Base-by-base conservation (phyloP, 169 alveolate genomes). In the Plasmodium adleri region DNA sequence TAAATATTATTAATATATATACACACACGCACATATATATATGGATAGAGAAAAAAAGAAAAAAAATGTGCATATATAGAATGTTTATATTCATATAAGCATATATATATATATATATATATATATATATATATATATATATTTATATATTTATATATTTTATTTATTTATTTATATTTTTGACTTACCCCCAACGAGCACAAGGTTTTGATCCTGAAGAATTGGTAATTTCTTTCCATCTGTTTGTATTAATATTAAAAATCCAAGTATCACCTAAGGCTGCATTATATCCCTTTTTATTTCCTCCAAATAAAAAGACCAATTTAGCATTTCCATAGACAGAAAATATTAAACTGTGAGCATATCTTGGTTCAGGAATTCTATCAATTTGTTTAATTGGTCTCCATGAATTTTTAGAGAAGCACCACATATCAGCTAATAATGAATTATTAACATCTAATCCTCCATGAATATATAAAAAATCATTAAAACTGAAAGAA, bases 131-230 rank as follows among this genome's bases (percentile, higher is more conserved):
- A 17, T 56, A 15, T n/a, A 56, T 56, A 56, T 15, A 10, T 56
- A 6, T 9, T 9, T 54, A n/a, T 54, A 9, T 12, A n/a, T 39
- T 26, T 39, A 12, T n/a, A 24, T 74, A 2, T 0, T 56, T 49
- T 15, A 9, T 20, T 22, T 49, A 20, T 47, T 63, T 66, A 9
- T 32, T 1, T n/a, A n/a, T 9, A 43, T 62, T 26, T 76, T 32
- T 5, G 47, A n/a, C 7, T 76, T 63, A 80, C 90, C 71, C 92
- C 92, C 92, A 85, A 71, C 92, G 87, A 47, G 87, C 75, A 24
- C 92, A 66, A 63, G 92, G 92, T 10, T 70, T 85, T 9, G 74
- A 39, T 28, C 92, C 92, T 3, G 92, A 15, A 32, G 28, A 8
- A 0, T 72, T 22, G 47, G 68, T 39, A 17, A 85, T 22, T 20